Percentiles rank a stretch among this genome's conserved stretches.
Conservation (phyloP, 257 asterid species). For the Nicotiana tomentosiformis region DNA sequence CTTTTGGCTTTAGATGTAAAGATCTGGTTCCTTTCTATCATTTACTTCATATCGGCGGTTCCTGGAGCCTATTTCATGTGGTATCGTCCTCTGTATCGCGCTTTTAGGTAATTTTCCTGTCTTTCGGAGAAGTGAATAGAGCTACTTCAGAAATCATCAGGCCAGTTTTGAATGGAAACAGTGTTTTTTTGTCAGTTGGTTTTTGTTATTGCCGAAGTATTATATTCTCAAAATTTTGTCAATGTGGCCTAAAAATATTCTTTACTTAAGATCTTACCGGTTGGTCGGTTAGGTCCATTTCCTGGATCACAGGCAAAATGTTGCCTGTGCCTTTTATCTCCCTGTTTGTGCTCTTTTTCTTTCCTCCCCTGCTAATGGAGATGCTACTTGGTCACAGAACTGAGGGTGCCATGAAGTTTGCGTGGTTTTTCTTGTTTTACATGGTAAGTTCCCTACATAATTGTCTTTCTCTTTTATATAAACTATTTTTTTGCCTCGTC, state of each 20-base stretch:
- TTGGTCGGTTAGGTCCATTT: neutral
- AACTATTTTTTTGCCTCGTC: neutral
- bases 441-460: conserved; percentile 33
- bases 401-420: conserved; percentile 84
- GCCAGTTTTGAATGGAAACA: neutral
- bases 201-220: neutral
- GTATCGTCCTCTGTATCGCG: conserved; percentile 97
- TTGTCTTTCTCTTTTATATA: neutral
- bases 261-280: neutral
- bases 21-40: conserved; percentile 90
- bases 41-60: conserved; percentile 89
- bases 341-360: neutral
- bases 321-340: neutral
- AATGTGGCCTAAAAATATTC: neutral
- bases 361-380: neutral
- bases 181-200: neutral
- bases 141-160: neutral
- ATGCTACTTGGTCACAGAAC: conserved; percentile 41
- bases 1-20: conserved; percentile 23
- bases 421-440: conserved; percentile 94
- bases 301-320: neutral
- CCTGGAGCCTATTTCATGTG: conserved; percentile 95
- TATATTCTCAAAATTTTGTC: neutral
- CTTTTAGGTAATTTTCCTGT: conserved; percentile 54
- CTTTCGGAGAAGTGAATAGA: neutral